These are phyloP conservation scores for Trichoderma gracile DNA, from an alignment of 2,329 filamentous ascomycete genomes.

Conservation along the genomic window DNA sequence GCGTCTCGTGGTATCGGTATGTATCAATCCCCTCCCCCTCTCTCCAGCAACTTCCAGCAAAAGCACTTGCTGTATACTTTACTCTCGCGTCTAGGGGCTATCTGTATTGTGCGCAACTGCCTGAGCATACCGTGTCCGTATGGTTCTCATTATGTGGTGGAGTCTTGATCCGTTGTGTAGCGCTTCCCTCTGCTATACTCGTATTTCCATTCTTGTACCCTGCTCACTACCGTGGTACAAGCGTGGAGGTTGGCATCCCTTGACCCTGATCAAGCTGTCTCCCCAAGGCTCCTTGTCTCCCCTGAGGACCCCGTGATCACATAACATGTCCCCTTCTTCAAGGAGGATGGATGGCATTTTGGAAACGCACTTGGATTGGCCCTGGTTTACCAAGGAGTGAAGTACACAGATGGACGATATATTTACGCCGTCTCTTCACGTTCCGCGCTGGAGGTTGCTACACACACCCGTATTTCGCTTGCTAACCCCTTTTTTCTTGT, in stretches of 20 bases:
- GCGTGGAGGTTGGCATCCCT: constrained; percentile 75
- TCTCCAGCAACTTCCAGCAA: constrained; percentile 59
- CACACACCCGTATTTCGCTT: constrained; percentile 53
- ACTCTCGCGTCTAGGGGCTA: constrained; percentile 88
- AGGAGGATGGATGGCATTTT: constrained; percentile 52
- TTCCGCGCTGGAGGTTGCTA: constrained; percentile 63
- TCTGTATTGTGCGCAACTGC: constrained; percentile 88
- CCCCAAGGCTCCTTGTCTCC: constrained; percentile 58
- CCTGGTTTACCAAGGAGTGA: constrained; percentile 59
- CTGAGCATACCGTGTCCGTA: constrained; percentile 81
- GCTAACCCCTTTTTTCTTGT: constrained; percentile 68
- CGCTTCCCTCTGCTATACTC: constrained; percentile 63
- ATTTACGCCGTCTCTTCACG: constrained; percentile 47
- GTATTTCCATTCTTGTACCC: constrained; percentile 74
- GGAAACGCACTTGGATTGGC: constrained; percentile 56
- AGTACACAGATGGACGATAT: constrained; percentile 54
- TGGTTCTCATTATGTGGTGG: constrained; percentile 75
- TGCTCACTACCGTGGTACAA: constrained; percentile 64
- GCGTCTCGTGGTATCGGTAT: constrained; percentile 99
- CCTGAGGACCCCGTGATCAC: constrained; percentile 56
- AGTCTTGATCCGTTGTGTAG: constrained; percentile 70
- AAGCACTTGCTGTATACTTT: constrained; percentile 67
- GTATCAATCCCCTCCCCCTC: constrained; percentile 59
- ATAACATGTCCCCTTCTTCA: constrained; percentile 40
- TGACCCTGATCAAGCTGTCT: constrained; percentile 71